Base-by-base conservation (phyloP, 2,329 filamentous ascomycete species). In the Pyrenochaeta sp. region DNA sequence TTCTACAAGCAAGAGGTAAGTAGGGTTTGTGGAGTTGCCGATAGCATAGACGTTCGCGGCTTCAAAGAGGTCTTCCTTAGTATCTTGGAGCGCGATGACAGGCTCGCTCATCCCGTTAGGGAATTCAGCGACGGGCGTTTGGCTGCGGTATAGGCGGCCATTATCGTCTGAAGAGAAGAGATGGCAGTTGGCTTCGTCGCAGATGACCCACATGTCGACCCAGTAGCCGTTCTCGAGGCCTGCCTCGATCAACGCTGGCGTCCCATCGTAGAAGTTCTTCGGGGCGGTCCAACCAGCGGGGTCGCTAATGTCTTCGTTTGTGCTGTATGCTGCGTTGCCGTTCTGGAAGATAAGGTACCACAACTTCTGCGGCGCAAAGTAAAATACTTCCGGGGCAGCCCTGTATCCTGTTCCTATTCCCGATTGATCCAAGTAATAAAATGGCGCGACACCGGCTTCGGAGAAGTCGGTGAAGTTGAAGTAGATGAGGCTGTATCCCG, bases 191-290 rank as follows among this genome's bases (percentile, higher is more conserved):
- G 50, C 34, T 2, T 58, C 51, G 61, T 80, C 78, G 67, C 78
- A 81, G 49, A 81, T 78, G 25, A 79, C 73, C 77, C 78, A 79
- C 78, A 80, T 79, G 62, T 80, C 79, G 12, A 80, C 77, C 78
- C 78, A 81, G 62, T 77, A 77, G 7, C 77, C 77, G 6, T 59
- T 54, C n/a, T 69, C 22, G 10, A 78, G 71, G 45, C 76, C 74
- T 5, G 72, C 46, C 2, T 62, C 57, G 52, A 79, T 76, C 40
- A 73, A 72, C 8, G 56, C 52, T 0, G 79, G 78, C 8, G 65
- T 72, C 30, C 66, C 66, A 44, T 56, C 65, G 57, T 76, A 81
- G 62, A 81, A 80, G 13, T 62, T 72, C 50, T 72, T 65, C 1
- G 75, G 75, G 0, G 75, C 76, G 5, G 65, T 78, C 79, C 79